phyloP scores from a whole-genome alignment of 225 moss, liverwort and hornwort species.

The Physcomitrellopsis africana region DNA sequence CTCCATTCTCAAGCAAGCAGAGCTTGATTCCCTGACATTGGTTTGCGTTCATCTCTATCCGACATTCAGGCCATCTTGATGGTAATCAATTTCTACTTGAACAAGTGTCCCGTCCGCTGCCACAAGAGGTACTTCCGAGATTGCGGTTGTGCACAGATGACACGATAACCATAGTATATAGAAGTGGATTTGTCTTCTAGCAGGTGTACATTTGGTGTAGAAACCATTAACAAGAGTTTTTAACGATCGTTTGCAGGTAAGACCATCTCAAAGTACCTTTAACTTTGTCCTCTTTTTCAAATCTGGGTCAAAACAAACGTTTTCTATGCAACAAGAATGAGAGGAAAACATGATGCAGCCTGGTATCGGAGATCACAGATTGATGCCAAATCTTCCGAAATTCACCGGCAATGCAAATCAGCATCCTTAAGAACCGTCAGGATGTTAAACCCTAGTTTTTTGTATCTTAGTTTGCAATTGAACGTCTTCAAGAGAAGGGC shows the following conservation, averaged over 20 bases:
- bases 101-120: not conserved
- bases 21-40: not conserved
- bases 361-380: not conserved
- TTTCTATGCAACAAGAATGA: not conserved
- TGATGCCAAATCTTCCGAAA: not conserved
- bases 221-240: conserved; percentile 16
- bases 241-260: conserved; percentile 32
- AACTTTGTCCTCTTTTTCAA: conserved; percentile 9
- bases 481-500: not conserved
- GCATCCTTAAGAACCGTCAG: not conserved
- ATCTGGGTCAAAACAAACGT: not conserved
- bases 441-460: not conserved
- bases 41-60: not conserved
- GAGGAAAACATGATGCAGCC: not conserved
- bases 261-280: not conserved
- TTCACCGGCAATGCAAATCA: not conserved
- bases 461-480: not conserved
- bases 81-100: not conserved
- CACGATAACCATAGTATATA: not conserved
- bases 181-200: not conserved
- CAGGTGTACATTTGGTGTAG: not conserved
- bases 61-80: not conserved
- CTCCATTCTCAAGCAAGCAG: not conserved
- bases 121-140: not conserved
- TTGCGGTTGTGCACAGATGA: not conserved